Evolutionary conservation across 2,329 filamentous ascomycete species (phyloP).

Genomic region (Alternaria conjuncta): DNA sequence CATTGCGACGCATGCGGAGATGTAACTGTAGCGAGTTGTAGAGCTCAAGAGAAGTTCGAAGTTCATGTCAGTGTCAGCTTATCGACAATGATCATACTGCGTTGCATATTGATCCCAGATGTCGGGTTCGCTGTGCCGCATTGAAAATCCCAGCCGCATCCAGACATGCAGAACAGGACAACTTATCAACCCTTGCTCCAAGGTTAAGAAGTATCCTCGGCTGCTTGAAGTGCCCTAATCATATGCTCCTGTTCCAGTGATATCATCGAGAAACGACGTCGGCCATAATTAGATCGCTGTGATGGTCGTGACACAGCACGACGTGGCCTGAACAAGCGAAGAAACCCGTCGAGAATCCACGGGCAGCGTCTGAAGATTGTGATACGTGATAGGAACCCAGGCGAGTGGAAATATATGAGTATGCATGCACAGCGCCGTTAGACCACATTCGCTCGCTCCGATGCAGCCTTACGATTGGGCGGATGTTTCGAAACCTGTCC

Average conservation of each 20-base stretch:
- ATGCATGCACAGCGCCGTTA: constrained; percentile 25
- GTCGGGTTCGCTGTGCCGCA: background rate
- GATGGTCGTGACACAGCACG: background rate
- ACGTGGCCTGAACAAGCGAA: background rate
- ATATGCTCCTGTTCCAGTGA: background rate
- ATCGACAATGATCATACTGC: background rate
- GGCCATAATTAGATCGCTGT: background rate
- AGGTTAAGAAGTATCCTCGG: background rate
- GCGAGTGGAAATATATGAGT: constrained; percentile 11
- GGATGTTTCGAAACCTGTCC: constrained; percentile 38
- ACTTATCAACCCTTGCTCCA: background rate
- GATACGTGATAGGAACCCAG: background rate
- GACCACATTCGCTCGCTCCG: constrained; percentile 11
- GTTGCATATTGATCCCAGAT: background rate
- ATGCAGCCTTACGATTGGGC: constrained; percentile 21
- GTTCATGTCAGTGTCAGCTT: background rate
- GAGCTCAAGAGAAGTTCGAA: background rate
- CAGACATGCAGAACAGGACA: background rate
- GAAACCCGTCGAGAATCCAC: background rate
- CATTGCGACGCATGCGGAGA: constrained; percentile 41
- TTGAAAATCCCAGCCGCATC: background rate
- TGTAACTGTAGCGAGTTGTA: constrained; percentile 16
- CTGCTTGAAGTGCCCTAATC: background rate
- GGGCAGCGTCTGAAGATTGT: background rate
- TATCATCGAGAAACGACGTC: background rate